These are phyloP conservation scores for Tolypocladium sp. DNA, from an alignment of 2,329 filamentous ascomycete species.

Conservation along the genomic window DNA sequence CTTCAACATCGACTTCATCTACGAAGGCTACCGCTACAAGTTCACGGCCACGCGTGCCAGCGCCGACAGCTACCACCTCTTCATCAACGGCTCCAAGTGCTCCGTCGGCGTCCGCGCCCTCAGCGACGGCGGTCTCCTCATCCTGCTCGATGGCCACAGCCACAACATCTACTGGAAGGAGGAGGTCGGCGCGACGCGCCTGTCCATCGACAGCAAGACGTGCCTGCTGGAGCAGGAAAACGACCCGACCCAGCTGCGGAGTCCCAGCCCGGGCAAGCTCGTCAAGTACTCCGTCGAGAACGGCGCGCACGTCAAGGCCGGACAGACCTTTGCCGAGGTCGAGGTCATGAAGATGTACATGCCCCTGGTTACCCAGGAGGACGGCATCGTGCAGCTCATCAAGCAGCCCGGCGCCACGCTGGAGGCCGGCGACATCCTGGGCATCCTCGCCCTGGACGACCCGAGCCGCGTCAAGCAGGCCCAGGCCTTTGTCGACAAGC, in stretches of 20 bases:
- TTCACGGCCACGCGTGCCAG: slow-evolving; percentile 94
- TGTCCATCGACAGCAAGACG: slow-evolving; percentile 97
- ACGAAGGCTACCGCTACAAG: slow-evolving; percentile 93
- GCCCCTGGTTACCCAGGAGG: slow-evolving; percentile 90
- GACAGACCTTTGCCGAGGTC: slow-evolving; percentile 90
- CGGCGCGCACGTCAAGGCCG: slow-evolving; percentile 83
- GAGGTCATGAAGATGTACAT: slow-evolving; percentile 99
- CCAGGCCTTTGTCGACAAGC: slow-evolving; percentile 82
- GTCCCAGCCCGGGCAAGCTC: slow-evolving; percentile 91
- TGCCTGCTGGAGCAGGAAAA: slow-evolving; percentile 98
- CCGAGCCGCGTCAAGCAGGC: slow-evolving; percentile 95
- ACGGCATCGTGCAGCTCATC: slow-evolving; percentile 94
- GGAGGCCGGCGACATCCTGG: slow-evolving; percentile 96
- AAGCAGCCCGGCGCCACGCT: slow-evolving; percentile 98
- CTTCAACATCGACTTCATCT: slow-evolving; percentile 97
- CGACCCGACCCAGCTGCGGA: slow-evolving; percentile 92
- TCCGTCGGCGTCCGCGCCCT: slow-evolving; percentile 86
- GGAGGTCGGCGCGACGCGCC: slow-evolving; percentile 87
- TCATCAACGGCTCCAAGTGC: slow-evolving; percentile 98
- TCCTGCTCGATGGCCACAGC: slow-evolving; percentile 83
- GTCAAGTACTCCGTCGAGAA: slow-evolving; percentile 98
- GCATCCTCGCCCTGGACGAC: slow-evolving; percentile 90
- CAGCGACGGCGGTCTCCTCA: slow-evolving; percentile 85
- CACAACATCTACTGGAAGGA: slow-evolving; percentile 99
- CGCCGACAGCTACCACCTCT: slow-evolving; percentile 88